Conservation (phyloP, 2,329 filamentous ascomycete genomes). For the Fusarium hainanense region DNA sequence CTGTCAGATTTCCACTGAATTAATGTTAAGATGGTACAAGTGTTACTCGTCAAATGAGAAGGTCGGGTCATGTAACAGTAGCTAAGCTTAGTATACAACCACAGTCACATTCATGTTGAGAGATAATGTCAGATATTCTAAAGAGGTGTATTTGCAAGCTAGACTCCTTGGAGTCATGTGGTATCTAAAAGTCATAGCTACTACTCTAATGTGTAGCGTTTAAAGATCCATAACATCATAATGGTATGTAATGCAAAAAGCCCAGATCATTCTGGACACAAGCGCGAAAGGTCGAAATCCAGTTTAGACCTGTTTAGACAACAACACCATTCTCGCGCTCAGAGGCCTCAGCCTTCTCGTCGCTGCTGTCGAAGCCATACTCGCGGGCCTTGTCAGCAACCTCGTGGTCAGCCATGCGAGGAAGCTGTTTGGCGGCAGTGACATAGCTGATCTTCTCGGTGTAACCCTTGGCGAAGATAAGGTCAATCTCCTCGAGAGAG, state of each 20-base stretch:
- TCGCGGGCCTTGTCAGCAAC: conserved; percentile 28
- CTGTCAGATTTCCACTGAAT: too few species aligned
- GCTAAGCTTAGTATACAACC: too few species aligned
- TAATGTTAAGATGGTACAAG: too few species aligned
- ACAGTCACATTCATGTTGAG: neutral
- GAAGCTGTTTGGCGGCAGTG: conserved; percentile 66
- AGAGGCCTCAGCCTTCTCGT: conserved; percentile 15
- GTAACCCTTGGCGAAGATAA: conserved; percentile 59
- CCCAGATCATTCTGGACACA: neutral
- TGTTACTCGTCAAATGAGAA: too few species aligned
- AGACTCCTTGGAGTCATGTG: conserved; percentile 5
- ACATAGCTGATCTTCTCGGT: conserved; percentile 70
- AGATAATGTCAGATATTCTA: neutral
- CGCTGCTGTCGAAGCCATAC: conserved; percentile 24
- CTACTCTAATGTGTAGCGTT: neutral
- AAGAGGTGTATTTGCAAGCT: conserved; percentile 2
- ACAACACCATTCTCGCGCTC: conserved; percentile 25
- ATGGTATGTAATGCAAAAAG: conserved; percentile 3
- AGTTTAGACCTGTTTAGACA: conserved; percentile 9
- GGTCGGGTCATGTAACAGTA: too few species aligned
- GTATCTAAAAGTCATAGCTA: conserved; percentile 6
- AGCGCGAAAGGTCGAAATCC: neutral
- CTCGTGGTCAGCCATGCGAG: conserved; percentile 43
- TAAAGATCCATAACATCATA: conserved; percentile 10
- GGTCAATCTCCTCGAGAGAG: conserved; percentile 35